phyloP scores from a whole-genome alignment of 2,329 filamentous ascomycete species.

The Stemphylium lycopersici region DNA sequence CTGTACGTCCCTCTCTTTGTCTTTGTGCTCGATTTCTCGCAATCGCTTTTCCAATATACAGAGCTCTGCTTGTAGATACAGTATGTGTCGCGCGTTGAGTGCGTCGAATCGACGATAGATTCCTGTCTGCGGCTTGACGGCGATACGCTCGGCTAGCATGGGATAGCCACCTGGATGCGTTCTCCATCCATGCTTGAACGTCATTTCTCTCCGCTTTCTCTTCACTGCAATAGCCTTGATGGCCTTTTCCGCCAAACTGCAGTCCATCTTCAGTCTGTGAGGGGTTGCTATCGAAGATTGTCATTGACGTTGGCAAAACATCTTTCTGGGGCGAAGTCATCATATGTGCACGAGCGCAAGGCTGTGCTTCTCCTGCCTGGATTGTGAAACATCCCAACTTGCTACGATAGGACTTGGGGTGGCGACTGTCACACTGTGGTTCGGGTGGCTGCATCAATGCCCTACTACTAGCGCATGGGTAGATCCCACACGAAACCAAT shows the following conservation, averaged over 20 bases:
- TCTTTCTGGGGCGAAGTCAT: not conserved
- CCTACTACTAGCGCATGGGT: not conserved
- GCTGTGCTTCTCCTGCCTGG: not conserved
- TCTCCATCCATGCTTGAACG: not conserved
- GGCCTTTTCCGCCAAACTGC: not conserved
- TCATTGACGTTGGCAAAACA: not conserved
- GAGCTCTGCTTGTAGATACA: conserved; percentile 23
- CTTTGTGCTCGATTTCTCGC: not conserved
- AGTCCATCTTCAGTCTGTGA: too few relatives aligned
- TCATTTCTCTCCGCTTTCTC: not conserved
- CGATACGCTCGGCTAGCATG: conserved; percentile 16
- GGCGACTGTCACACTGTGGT: not conserved
- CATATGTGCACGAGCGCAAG: not conserved
- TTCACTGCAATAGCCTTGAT: not conserved
- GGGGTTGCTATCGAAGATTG: too few relatives aligned
- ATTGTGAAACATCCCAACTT: not conserved
- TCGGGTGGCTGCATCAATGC: not conserved
- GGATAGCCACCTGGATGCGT: conserved; percentile 18
- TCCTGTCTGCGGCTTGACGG: conserved; percentile 6
- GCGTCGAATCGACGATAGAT: conserved; percentile 24
- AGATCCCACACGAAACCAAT: not conserved
- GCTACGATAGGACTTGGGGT: not conserved
- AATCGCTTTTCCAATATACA: not conserved
- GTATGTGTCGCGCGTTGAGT: conserved; percentile 19
- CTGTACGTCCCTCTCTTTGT: not conserved